Conservation (phyloP, 371 early-diverging fungal genomes). For the Umbelopsis sp. region DNA sequence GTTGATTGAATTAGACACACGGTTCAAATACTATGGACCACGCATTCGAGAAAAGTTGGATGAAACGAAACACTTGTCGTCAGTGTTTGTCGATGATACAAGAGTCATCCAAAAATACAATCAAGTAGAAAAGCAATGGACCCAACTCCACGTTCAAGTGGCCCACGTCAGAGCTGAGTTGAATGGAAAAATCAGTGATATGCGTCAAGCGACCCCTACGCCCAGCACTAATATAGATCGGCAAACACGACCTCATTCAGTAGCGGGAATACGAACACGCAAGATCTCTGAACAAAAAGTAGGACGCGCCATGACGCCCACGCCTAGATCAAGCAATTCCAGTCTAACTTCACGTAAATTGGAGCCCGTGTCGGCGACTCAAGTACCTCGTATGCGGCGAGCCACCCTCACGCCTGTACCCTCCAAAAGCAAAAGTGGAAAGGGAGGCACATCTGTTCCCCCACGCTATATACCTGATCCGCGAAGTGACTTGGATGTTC, state of each 20-base stretch:
- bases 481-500: conserved; percentile 72
- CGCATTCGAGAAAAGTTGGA: conserved; percentile 54
- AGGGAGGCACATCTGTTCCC: conserved; percentile 2
- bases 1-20: conserved; percentile 58
- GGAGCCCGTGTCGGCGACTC: background rate
- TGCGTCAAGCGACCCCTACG: background rate
- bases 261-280: background rate
- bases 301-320: conserved; percentile 2
- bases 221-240: background rate
- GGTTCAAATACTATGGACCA: conserved; percentile 60
- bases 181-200: background rate
- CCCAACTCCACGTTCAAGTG: conserved; percentile 47
- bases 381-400: conserved; percentile 17
- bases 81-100: conserved; percentile 47
- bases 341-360: background rate
- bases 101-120: conserved; percentile 51
- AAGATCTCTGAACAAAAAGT: background rate
- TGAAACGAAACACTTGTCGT: conserved; percentile 47
- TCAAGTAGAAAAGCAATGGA: conserved; percentile 51
- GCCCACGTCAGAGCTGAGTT: conserved; percentile 6
- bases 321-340: background rate
- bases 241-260: background rate
- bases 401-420: conserved; percentile 11
- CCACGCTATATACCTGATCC: conserved; percentile 65
- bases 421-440: conserved; percentile 1